Conservation (phyloP, 2,329 filamentous ascomycete species). For the Alternaria consortialis region DNA sequence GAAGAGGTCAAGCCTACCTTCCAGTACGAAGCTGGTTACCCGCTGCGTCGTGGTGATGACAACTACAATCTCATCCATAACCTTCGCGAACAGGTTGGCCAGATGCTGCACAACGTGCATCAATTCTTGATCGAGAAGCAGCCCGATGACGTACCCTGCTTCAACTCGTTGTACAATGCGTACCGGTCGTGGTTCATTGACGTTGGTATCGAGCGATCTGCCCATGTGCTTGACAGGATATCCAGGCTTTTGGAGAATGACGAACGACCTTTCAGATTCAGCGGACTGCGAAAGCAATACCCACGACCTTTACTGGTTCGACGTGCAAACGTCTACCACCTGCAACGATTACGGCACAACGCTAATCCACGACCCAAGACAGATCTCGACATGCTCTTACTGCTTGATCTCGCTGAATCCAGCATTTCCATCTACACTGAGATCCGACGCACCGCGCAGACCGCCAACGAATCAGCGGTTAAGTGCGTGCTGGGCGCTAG, state of each 20-base stretch:
- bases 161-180: conserved; percentile 89
- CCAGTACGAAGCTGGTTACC: conserved; percentile 87
- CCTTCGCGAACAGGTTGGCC: conserved; percentile 80
- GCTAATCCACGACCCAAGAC: conserved; percentile 87
- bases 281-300: conserved; percentile 89
- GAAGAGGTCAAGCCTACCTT: conserved; percentile 87
- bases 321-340: conserved; percentile 91
- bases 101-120: conserved; percentile 84
- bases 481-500: conserved; percentile 90
- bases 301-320: conserved; percentile 91
- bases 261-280: conserved; percentile 92
- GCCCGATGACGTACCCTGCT: conserved; percentile 95
- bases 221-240: conserved; percentile 89
- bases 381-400: conserved; percentile 83
- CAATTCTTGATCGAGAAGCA: conserved; percentile 82
- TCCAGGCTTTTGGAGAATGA: conserved; percentile 85
- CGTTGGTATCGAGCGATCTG: conserved; percentile 93
- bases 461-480: conserved; percentile 89
- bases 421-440: conserved; percentile 93
- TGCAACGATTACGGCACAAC: conserved; percentile 94
- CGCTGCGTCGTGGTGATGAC: conserved; percentile 68
- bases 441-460: conserved; percentile 92
- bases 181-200: conserved; percentile 98
- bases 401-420: conserved; percentile 88
- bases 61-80: conserved; percentile 79